phyloP scores from a whole-genome alignment of 1,139 yeast species.

The Pichia sp. region DNA sequence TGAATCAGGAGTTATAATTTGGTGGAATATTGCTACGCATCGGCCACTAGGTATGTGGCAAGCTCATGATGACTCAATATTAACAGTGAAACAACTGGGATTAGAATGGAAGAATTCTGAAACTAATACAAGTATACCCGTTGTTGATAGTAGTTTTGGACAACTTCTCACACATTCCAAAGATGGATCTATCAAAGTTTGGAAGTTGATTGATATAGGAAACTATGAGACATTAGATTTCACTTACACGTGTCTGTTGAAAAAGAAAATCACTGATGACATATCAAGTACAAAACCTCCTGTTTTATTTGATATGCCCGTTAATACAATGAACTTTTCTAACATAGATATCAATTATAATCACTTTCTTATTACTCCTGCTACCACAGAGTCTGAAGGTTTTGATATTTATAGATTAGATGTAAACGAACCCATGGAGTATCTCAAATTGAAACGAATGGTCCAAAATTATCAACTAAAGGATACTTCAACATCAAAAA shows the following conservation, averaged over 20 bases:
- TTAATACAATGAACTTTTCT: slow-evolving; percentile 50
- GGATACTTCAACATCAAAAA: not conserved
- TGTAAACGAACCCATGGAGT: slow-evolving; percentile 13
- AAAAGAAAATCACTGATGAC: slow-evolving; percentile 10
- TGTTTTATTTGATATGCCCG: slow-evolving; percentile 37
- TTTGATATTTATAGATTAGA: slow-evolving; percentile 43
- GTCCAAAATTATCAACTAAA: slow-evolving; percentile 17
- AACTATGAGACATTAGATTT: slow-evolving; percentile 12
- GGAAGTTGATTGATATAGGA: slow-evolving; percentile 32
- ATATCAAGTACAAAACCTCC: slow-evolving; percentile 9
- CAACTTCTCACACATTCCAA: slow-evolving; percentile 45
- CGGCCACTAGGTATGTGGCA: slow-evolving; percentile 41
- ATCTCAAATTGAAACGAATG: slow-evolving; percentile 23
- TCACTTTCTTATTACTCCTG: slow-evolving; percentile 40
- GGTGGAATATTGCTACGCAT: slow-evolving; percentile 44
- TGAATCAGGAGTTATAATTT: slow-evolving; percentile 39
- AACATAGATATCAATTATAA: slow-evolving; percentile 34
- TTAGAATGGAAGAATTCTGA: slow-evolving; percentile 20
- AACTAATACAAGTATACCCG: not conserved
- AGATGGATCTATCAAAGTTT: slow-evolving; percentile 44
- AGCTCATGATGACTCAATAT: slow-evolving; percentile 40
- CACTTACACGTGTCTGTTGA: slow-evolving; percentile 16
- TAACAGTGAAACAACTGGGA: slow-evolving; percentile 38
- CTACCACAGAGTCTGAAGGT: slow-evolving; percentile 44
- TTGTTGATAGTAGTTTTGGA: slow-evolving; percentile 23